A percentile compares a stretch with the other conserved stretches of the same genome.
These are phyloP conservation scores for Diplogelasinospora grovesii DNA, from an alignment of 495 filamentous ascomycete genomes.

Conservation along the genomic window DNA sequence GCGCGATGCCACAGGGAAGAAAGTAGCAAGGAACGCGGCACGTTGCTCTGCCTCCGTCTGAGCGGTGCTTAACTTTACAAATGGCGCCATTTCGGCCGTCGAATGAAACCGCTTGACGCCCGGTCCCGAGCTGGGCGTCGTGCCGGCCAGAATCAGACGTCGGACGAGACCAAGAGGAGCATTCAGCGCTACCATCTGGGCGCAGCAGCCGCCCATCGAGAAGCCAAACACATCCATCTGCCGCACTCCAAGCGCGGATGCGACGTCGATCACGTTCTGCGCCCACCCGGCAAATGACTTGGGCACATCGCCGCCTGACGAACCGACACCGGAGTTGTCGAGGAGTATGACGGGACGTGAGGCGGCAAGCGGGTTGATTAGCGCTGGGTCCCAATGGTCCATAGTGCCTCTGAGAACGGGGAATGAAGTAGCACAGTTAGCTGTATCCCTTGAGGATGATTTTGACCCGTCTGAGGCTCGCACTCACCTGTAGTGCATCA, in stretches of 20 bases:
- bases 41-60: slow-evolving; percentile 9
- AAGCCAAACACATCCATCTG: slow-evolving; percentile 29
- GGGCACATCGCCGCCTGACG: slow-evolving; percentile 23
- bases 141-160: slow-evolving; percentile 20
- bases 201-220: slow-evolving; percentile 25
- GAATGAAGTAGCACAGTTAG: no score
- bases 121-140: slow-evolving; percentile 12
- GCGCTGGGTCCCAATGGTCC: slow-evolving; percentile 23
- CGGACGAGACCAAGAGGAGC: slow-evolving; percentile 3
- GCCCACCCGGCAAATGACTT: slow-evolving; percentile 23
- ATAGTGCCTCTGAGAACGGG: slow-evolving; percentile 28
- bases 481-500: no score
- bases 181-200: slow-evolving; percentile 24
- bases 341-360: slow-evolving; percentile 18
- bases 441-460: no score
- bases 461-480: no score
- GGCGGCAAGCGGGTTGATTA: slow-evolving; percentile 22
- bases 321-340: slow-evolving; percentile 29
- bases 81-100: slow-evolving; percentile 12
- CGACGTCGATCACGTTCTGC: no score
- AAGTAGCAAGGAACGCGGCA: slow-evolving; percentile 16
- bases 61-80: no score
- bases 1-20: slow-evolving; percentile 9
- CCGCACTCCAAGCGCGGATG: no score
- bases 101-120: slow-evolving; percentile 15